Percentiles rank a stretch among this genome's conserved stretches.
Evolutionary conservation across 345 rosid species (phyloP).

Genomic region (Aquilaria malaccensis): DNA sequence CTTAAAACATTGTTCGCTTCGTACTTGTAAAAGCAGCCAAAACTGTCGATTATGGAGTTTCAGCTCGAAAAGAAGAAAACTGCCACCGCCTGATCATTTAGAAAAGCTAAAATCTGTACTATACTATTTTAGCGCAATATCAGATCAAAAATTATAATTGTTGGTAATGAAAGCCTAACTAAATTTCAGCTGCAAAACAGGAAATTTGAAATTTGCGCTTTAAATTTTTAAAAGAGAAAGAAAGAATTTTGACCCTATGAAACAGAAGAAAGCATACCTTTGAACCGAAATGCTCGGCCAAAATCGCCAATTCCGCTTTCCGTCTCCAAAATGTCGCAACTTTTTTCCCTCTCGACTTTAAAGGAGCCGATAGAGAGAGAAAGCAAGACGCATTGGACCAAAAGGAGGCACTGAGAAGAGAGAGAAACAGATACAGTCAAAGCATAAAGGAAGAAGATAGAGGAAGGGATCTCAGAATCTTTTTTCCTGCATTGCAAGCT

Average conservation of each 20-base stretch:
- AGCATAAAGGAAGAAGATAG: constrained; percentile 18
- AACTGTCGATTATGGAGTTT: neutral
- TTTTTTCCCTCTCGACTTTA: neutral
- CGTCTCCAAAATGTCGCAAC: constrained; percentile 13
- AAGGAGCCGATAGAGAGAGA: constrained; percentile 1
- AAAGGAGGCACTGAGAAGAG: constrained; percentile 5
- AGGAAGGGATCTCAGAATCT: constrained; percentile 48
- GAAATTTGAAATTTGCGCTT: no score
- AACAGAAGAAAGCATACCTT: constrained; percentile 31
- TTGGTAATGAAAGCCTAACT: no score
- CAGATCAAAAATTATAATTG: no score
- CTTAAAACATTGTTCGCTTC: constrained; percentile 6
- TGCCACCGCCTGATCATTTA: no score
- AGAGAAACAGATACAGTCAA: neutral
- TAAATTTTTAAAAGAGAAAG: neutral
- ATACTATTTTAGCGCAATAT: neutral
- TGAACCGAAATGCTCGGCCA: no score
- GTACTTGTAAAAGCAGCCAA: neutral
- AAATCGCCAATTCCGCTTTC: constrained; percentile 22
- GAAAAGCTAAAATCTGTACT: no score
- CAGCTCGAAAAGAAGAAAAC: no score
- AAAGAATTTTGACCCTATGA: constrained; percentile 16
- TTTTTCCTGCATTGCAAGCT: constrained; percentile 39
- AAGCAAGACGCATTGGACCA: constrained; percentile 13
- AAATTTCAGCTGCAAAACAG: no score